Percentiles rank a stretch among this genome's conserved stretches.
These are phyloP conservation scores for Pyricularia grisea DNA, from an alignment of 2,329 filamentous ascomycete genomes.

Conservation along the genomic window DNA sequence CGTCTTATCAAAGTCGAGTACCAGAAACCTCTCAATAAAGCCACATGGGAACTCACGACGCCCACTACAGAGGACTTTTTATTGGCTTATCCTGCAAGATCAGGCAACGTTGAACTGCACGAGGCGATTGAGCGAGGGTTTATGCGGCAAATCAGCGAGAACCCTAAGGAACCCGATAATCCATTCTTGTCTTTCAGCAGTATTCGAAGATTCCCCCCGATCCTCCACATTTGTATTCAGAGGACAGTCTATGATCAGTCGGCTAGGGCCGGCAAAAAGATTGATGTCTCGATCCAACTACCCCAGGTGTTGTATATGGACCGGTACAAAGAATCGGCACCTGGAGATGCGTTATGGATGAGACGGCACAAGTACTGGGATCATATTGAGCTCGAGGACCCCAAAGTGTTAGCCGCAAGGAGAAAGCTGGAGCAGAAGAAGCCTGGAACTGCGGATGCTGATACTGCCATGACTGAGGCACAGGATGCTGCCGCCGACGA, in stretches of 20 bases:
- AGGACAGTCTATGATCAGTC: slow-evolving; percentile 58
- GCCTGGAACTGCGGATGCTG: not conserved
- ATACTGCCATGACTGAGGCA: not conserved
- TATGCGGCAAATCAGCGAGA: slow-evolving; percentile 65
- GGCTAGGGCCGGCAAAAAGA: slow-evolving; percentile 48
- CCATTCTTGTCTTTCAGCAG: slow-evolving; percentile 55
- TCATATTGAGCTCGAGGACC: slow-evolving; percentile 24
- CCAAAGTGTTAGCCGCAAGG: not conserved
- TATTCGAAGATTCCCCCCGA: slow-evolving; percentile 67
- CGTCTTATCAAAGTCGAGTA: slow-evolving; percentile 54
- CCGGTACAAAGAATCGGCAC: slow-evolving; percentile 67
- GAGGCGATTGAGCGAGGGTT: slow-evolving; percentile 79
- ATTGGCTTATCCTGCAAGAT: slow-evolving; percentile 46
- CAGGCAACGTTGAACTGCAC: slow-evolving; percentile 57
- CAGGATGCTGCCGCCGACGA: not conserved
- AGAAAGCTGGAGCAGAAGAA: slow-evolving; percentile 3
- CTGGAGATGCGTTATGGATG: slow-evolving; percentile 50
- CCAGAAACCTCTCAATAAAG: slow-evolving; percentile 40
- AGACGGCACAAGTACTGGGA: slow-evolving; percentile 65
- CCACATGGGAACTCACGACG: slow-evolving; percentile 25
- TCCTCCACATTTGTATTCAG: slow-evolving; percentile 85
- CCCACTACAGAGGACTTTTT: slow-evolving; percentile 47
- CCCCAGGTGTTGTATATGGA: slow-evolving; percentile 78
- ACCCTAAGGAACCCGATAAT: slow-evolving; percentile 34
- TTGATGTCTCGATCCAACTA: slow-evolving; percentile 69